Conservation (phyloP, 805 yeast genomes). For the Candida krabiensis region DNA sequence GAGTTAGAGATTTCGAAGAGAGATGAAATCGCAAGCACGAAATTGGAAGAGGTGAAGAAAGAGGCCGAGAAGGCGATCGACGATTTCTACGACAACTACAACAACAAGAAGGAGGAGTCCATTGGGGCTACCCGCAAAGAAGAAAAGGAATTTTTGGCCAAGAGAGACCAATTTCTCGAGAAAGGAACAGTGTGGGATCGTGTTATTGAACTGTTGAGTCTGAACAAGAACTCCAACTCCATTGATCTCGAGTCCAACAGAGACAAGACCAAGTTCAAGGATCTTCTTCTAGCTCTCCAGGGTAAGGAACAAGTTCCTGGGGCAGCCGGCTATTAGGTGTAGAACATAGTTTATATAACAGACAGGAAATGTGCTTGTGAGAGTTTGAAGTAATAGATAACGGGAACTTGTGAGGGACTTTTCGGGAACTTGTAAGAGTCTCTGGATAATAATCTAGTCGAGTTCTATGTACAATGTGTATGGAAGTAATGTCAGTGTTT, state of each 20-base stretch:
- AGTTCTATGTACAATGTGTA: too few relatives aligned
- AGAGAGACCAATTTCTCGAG: constrained; percentile 66
- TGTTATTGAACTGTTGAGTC: constrained; percentile 45
- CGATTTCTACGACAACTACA: constrained; percentile 90
- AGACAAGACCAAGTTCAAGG: constrained; percentile 55
- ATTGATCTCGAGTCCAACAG: constrained; percentile 35
- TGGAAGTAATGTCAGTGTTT: too few relatives aligned
- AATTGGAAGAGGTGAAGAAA: constrained; percentile 63
- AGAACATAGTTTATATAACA: constrained; percentile 7
- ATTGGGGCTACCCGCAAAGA: constrained; percentile 63
- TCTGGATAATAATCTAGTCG: too few relatives aligned
- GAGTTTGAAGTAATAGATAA: too few relatives aligned
- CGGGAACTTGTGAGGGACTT: too few relatives aligned
- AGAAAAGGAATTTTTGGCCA: constrained; percentile 66
- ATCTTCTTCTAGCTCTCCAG: constrained; percentile 49
- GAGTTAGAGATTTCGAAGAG: constrained; percentile 76
- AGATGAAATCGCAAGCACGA: constrained; percentile 67
- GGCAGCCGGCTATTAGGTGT: constrained; percentile 48
- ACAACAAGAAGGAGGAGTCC: constrained; percentile 73
- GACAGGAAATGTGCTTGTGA: too few relatives aligned
- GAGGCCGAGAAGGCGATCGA: constrained; percentile 84
- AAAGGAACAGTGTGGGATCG: constrained; percentile 57
- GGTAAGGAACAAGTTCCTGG: constrained; percentile 58
- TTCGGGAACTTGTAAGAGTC: too few relatives aligned
- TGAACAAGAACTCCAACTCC: constrained; percentile 36